Conservation (phyloP, 2,329 filamentous ascomycete species). For the Trichoderma semiorbis region DNA sequence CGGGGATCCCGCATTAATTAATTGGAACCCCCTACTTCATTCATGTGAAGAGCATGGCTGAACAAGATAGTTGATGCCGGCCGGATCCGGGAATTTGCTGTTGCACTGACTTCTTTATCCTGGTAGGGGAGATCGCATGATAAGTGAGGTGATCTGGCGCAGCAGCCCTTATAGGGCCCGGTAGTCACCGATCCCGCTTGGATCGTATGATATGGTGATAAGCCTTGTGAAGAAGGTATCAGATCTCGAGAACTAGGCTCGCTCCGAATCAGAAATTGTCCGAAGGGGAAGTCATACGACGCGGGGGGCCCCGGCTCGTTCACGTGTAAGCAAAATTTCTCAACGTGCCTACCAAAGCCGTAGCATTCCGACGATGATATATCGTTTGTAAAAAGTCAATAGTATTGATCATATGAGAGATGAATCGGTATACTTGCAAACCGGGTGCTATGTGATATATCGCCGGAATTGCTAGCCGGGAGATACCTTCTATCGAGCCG, state of each 20-base stretch:
- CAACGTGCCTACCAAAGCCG: not conserved
- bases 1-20: not conserved
- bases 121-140: not conserved
- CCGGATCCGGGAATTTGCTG: not conserved
- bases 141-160: slow-evolving; percentile 10
- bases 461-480: not conserved
- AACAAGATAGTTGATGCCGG: not conserved
- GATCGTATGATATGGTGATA: slow-evolving; percentile 3
- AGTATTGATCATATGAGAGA: not conserved
- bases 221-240: not conserved
- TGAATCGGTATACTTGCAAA: not conserved
- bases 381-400: not conserved
- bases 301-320: not conserved
- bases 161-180: not conserved
- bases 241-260: not conserved
- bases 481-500: not conserved
- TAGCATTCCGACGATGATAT: not conserved
- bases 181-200: not conserved
- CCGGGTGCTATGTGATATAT: not conserved
- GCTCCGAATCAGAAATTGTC: not conserved
- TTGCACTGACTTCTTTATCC: not conserved
- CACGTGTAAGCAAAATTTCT: not conserved
- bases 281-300: slow-evolving; percentile 5
- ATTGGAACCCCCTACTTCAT: not conserved
- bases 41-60: too few relatives aligned